Evolutionary conservation across 2,329 filamentous ascomycete species (phyloP).

Genomic region (Endoconidiophora polonica): DNA sequence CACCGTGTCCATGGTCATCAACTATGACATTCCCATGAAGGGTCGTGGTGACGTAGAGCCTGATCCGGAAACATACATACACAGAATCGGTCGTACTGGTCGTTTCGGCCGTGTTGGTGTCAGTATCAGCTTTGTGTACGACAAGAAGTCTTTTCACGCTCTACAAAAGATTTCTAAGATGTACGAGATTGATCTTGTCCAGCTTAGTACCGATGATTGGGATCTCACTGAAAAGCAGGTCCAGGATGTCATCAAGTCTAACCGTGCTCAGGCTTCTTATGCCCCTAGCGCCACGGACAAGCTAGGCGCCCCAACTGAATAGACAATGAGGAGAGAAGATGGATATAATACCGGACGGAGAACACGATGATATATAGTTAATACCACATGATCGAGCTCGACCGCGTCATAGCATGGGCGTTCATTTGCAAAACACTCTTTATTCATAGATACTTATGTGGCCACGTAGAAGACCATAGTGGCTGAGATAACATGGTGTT

Average conservation of each 20-base stretch:
- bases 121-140: constrained; percentile 85
- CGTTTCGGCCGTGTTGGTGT: constrained; percentile 94
- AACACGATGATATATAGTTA: no score
- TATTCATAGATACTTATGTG: no score
- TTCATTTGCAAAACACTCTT: no score
- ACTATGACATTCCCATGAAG: constrained; percentile 76
- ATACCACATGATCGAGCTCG: no score
- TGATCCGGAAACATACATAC: constrained; percentile 89
- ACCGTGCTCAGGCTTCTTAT: constrained; percentile 38
- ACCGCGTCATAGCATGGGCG: no score
- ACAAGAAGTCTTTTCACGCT: constrained; percentile 63
- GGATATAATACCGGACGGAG: no score
- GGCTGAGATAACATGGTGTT: no score
- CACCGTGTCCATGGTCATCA: constrained; percentile 93
- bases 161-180: constrained; percentile 64
- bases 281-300: constrained; percentile 29
- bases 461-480: no score
- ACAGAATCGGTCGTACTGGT: constrained; percentile 92
- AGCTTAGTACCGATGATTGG: constrained; percentile 76
- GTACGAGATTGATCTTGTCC: constrained; percentile 67
- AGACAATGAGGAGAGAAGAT: no score
- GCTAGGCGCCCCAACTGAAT: constrained; percentile 11
- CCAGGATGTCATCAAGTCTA: constrained; percentile 63
- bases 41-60: constrained; percentile 63
- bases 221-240: constrained; percentile 73